Percentiles rank a stretch among this genome's conserved stretches.
Conservation (phyloP, 331 rosid genomes). For the Saraca asoca region DNA sequence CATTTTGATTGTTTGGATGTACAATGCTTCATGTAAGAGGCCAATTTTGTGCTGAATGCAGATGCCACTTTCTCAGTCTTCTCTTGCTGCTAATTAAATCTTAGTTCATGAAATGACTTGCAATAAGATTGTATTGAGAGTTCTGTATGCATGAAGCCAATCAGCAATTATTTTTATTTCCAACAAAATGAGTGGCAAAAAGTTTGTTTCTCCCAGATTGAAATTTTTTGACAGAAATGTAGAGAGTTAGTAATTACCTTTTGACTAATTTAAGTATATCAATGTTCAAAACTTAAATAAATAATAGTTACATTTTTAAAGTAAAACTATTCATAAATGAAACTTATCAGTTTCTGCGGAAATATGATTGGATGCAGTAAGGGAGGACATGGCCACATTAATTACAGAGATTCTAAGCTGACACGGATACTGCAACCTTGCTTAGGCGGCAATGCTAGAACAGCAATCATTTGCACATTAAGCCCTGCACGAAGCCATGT, state of each 20-base stretch:
- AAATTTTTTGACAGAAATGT: not conserved
- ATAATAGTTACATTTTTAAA: slow-evolving; percentile 5
- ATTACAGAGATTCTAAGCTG: slow-evolving; percentile 96
- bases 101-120: slow-evolving; percentile 18
- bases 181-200: not conserved
- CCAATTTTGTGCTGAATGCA: too few species aligned
- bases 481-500: slow-evolving; percentile 97
- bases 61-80: slow-evolving; percentile 9
- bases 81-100: slow-evolving; percentile 8
- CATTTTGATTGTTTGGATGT: not conserved
- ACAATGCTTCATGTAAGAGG: not conserved
- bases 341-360: slow-evolving; percentile 9
- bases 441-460: slow-evolving; percentile 98
- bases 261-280: slow-evolving; percentile 1
- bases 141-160: slow-evolving; percentile 6
- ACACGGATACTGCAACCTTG: slow-evolving; percentile 97
- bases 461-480: slow-evolving; percentile 95
- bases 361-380: slow-evolving; percentile 65
- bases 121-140: not conserved
- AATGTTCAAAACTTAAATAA: not conserved
- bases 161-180: not conserved
- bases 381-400: slow-evolving; percentile 88
- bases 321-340: not conserved
- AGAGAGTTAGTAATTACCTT: not conserved
- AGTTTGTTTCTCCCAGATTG: not conserved